Percentiles rank a stretch among this genome's conserved stretches.
Conservation (phyloP, 345 rosid species). For the Theobroma cacao region DNA sequence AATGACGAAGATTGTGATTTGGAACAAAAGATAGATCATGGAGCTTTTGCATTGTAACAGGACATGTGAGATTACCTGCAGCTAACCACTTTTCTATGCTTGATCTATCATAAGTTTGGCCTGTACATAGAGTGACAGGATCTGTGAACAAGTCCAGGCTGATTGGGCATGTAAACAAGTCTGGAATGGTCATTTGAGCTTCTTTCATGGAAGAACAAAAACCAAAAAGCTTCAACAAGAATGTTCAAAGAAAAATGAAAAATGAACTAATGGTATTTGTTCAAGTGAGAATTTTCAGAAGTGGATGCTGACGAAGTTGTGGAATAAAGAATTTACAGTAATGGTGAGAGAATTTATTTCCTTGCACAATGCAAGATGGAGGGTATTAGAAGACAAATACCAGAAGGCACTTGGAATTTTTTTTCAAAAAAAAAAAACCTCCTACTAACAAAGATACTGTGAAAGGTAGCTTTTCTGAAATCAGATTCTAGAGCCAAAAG, state of each 20-base stretch:
- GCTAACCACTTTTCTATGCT: conserved; percentile 67
- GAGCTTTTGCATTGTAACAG: conserved; percentile 75
- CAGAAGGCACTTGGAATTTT: neutral
- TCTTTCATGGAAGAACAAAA: conserved; percentile 23
- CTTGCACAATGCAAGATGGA: conserved; percentile 9
- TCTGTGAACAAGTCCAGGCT: conserved; percentile 63
- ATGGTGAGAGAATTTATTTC: neutral
- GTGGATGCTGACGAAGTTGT: neutral
- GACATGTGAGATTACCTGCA: conserved; percentile 61
- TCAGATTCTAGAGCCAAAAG: conserved; percentile 12
- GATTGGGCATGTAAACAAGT: conserved; percentile 64
- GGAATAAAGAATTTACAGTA: neutral
- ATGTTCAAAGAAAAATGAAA: neutral
- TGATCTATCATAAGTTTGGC: conserved; percentile 70
- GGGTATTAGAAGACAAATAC: neutral
- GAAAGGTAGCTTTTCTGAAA: neutral
- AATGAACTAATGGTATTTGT: neutral
- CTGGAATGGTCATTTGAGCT: conserved; percentile 39
- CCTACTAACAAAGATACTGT: neutral
- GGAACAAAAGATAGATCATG: conserved; percentile 57
- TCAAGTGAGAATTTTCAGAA: conserved; percentile 3
- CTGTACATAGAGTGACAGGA: conserved; percentile 69
- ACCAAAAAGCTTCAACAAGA: neutral
- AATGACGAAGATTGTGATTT: conserved; percentile 58
- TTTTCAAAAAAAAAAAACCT: neutral